Conservation (phyloP, 2,329 filamentous ascomycete genomes). For the Elsinoe australis region DNA sequence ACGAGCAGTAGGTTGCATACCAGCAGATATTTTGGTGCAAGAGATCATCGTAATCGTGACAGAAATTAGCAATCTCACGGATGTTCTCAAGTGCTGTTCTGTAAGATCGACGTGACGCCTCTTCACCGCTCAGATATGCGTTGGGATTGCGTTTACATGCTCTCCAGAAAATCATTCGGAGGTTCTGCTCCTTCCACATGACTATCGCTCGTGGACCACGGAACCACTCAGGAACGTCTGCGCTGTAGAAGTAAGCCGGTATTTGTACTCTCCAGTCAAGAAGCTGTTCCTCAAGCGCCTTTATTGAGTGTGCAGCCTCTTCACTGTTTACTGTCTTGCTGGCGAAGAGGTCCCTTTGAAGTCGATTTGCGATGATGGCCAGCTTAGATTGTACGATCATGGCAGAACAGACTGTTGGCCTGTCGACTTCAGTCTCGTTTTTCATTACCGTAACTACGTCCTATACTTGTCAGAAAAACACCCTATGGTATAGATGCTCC, state of each 20-base stretch:
- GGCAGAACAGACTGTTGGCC: conserved; percentile 18
- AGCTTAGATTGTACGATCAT: conserved; percentile 1
- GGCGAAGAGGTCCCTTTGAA: not conserved
- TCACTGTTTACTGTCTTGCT: not conserved
- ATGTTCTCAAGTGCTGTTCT: not conserved
- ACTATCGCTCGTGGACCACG: conserved; percentile 21
- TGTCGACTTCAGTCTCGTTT: conserved; percentile 13
- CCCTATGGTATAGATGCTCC: not conserved
- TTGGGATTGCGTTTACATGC: too few relatives aligned
- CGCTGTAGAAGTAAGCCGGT: conserved; percentile 20
- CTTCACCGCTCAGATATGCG: not conserved
- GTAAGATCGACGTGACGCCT: not conserved
- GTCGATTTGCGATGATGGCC: not conserved
- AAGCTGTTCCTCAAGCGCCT: not conserved
- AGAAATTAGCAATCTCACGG: not conserved
- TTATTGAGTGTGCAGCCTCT: not conserved
- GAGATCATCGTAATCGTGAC: not conserved
- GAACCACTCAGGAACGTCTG: conserved; percentile 22
- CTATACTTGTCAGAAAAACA: conserved; percentile 25
- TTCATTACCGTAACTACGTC: too few relatives aligned
- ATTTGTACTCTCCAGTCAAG: conserved; percentile 3
- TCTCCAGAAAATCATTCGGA: too few relatives aligned
- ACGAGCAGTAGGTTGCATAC: conserved; percentile 6
- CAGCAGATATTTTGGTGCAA: conserved; percentile 1
- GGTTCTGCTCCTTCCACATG: conserved; percentile 23